phyloP scores from a whole-genome alignment of 2,329 filamentous ascomycete genomes.

The Macroventuria anomochaeta region DNA sequence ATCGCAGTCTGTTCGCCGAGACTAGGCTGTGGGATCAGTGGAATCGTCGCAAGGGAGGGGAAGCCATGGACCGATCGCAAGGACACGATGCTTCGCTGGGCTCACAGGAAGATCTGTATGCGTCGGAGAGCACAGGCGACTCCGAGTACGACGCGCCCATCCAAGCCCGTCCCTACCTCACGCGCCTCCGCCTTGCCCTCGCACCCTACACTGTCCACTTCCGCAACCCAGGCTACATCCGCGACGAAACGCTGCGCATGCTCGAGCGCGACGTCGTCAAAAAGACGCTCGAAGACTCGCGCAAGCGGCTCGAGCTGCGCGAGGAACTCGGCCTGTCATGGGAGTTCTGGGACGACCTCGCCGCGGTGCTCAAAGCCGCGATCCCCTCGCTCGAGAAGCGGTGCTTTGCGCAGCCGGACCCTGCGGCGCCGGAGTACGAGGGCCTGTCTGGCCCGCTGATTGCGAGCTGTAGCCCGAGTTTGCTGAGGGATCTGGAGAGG shows the following conservation, averaged over 20 bases:
- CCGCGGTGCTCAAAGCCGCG: conserved; percentile 63
- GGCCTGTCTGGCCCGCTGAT: conserved; percentile 67
- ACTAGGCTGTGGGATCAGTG: conserved; percentile 31
- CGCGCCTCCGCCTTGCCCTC: conserved; percentile 55
- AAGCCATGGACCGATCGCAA: too few species aligned
- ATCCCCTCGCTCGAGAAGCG: conserved; percentile 67
- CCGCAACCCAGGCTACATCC: conserved; percentile 65
- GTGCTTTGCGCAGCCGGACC: conserved; percentile 67
- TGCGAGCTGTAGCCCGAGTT: conserved; percentile 62
- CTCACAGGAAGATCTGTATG: conserved; percentile 21
- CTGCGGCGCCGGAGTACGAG: conserved; percentile 62
- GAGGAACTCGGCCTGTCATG: conserved; percentile 63
- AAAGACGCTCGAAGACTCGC: conserved; percentile 64
- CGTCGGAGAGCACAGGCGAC: conserved; percentile 24
- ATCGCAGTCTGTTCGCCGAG: conserved; percentile 32
- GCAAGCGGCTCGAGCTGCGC: conserved; percentile 62
- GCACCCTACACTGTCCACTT: conserved; percentile 64
- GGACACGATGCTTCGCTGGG: too few species aligned
- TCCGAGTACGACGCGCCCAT: conserved; percentile 21
- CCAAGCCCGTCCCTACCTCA: conserved; percentile 46
- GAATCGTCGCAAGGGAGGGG: conserved; percentile 7
- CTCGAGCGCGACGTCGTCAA: conserved; percentile 62
- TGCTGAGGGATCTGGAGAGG: conserved; percentile 68
- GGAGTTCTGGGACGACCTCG: conserved; percentile 66
- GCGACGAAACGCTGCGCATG: conserved; percentile 64